Evolutionary conservation across 495 filamentous ascomycete species (phyloP).

Genomic region (Penicillium parvum): DNA sequence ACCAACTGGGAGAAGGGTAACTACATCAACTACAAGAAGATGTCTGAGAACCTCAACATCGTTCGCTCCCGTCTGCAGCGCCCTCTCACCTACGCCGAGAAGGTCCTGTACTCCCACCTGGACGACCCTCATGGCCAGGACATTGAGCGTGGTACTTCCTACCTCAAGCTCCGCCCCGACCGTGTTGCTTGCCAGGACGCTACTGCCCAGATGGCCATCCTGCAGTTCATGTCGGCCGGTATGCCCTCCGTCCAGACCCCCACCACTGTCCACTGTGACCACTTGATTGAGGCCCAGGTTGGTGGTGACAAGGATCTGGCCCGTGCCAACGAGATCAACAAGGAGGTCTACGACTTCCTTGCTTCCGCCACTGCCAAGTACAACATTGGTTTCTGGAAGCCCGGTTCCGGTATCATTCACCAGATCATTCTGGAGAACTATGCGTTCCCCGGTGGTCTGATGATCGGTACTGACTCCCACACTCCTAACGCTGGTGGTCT

Average conservation of each 20-base stretch:
- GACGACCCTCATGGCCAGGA: conserved; percentile 96
- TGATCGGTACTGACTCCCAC: conserved; percentile 99
- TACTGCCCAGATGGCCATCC: conserved; percentile 98
- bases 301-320: conserved; percentile 93
- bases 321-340: conserved; percentile 90
- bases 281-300: conserved; percentile 96
- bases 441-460: conserved; percentile 93
- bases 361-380: conserved; percentile 94
- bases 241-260: conserved; percentile 93
- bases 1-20: conserved; percentile 73
- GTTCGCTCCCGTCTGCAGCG: conserved; percentile 85
- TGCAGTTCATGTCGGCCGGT: conserved; percentile 99
- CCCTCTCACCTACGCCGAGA: conserved; percentile 93
- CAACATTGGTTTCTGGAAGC: conserved; percentile 99
- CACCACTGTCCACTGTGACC: conserved; percentile 96
- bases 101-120: conserved; percentile 97
- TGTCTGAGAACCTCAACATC: conserved; percentile 93
- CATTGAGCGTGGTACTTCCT: conserved; percentile 90
- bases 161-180: conserved; percentile 93
- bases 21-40: conserved; percentile 88
- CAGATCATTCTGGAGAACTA: conserved; percentile 99
- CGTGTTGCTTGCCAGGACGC: conserved; percentile 99
- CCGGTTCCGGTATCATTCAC: conserved; percentile 98
- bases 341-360: conserved; percentile 99
- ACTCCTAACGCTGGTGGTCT: conserved; percentile 98